Base-by-base conservation (phyloP, 2,329 filamentous ascomycete species). In the Microthyrium microscopicum region DNA sequence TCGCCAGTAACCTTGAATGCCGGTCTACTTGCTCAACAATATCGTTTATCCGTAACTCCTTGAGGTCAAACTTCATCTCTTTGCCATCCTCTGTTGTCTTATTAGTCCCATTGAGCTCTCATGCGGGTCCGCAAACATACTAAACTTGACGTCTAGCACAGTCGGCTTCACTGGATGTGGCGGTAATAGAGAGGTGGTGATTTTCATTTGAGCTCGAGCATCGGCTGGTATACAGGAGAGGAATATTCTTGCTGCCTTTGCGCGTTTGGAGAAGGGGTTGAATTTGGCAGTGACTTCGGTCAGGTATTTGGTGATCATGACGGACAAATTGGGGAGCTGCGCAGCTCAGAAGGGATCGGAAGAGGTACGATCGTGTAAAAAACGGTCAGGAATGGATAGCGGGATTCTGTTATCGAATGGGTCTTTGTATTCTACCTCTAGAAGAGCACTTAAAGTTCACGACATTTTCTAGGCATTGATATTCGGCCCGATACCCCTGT, bases 21-120 rank as follows among this genome's bases (percentile, higher is more conserved):
- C 89, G 68, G 53, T 94, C 80, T 28, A 93, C 74, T 56, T 95
- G 84, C 53, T 84, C 80, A 37, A 87, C 67, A 15, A 95, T 70
- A 48, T 84, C 79, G 52, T 81, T 80, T 51, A 95, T 85, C 45
- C 75, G 78, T 58, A 85, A 64, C 54, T 77, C 78, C 45, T 81
- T 74, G 43, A 82, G 68, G 51, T 93, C 75, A 25, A 95, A 68
- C 21, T 73, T 72, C 61, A 95, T 71, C 48, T 91, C 77, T 60
- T 87, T 92, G 46, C 89, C 89, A 51, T 94, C 89, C 66, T 93
- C 82, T 91, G 51, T 35, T 28, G 21, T 17, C 26, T 17, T 13
- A 17, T 41, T 52, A 39, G 51, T 46, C 35, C 33, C 20, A 19
- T 36, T 7, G 16, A 15, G 2, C 20, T 18, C 15, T 7, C 5